Percentiles rank a stretch among this genome's conserved stretches.
These are phyloP conservation scores for Aspergillus udagawae DNA, from an alignment of 2,329 filamentous ascomycete species.

Conservation along the genomic window DNA sequence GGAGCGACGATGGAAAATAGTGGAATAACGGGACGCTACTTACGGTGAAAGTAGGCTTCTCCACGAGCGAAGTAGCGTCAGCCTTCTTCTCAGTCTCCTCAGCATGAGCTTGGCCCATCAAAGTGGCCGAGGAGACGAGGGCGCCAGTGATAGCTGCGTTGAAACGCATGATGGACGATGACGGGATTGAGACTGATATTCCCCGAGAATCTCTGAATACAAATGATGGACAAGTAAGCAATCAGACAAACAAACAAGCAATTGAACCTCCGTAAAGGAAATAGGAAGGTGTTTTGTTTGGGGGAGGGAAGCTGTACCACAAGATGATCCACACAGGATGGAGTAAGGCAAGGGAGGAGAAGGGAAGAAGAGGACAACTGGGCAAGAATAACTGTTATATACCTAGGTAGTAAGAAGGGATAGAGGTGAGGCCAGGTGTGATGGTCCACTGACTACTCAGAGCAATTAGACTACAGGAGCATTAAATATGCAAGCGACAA, in stretches of 20 bases:
- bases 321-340: slow-evolving; percentile 8
- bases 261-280: slow-evolving; percentile 18
- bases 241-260: slow-evolving; percentile 10
- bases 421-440: not conserved
- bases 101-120: slow-evolving; percentile 62
- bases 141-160: slow-evolving; percentile 70
- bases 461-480: not conserved
- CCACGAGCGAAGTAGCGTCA: slow-evolving; percentile 52
- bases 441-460: not conserved
- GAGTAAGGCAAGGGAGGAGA: slow-evolving; percentile 9
- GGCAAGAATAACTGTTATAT: slow-evolving; percentile 28
- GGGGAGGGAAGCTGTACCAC: slow-evolving; percentile 8
- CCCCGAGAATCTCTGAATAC: not conserved
- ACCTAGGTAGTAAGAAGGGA: slow-evolving; percentile 11
- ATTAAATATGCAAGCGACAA: slow-evolving; percentile 1
- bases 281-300: not conserved
- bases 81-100: slow-evolving; percentile 62
- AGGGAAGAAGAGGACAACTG: slow-evolving; percentile 16
- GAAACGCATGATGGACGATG: slow-evolving; percentile 68
- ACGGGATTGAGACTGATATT: not conserved
- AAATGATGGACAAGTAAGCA: slow-evolving; percentile 16
- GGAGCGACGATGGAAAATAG: slow-evolving; percentile 3
- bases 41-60: slow-evolving; percentile 84
- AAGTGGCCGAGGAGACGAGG: slow-evolving; percentile 65
- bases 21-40: slow-evolving; percentile 39